These are phyloP conservation scores for Emydomyces testavorans DNA, from an alignment of 2,329 filamentous ascomycete genomes.

Conservation along the genomic window DNA sequence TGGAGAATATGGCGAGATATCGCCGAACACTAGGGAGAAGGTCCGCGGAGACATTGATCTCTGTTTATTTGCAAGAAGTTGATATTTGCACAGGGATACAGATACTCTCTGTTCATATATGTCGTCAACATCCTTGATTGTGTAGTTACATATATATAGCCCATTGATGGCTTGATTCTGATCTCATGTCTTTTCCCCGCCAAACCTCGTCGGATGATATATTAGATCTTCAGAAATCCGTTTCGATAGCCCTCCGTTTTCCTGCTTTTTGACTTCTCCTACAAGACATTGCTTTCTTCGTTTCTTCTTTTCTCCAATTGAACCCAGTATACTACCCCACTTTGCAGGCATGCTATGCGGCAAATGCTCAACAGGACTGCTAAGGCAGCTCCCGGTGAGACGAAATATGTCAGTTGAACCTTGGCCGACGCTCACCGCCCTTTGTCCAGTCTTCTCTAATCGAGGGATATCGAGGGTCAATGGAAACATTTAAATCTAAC, in stretches of 20 bases:
- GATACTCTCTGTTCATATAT: too few species aligned
- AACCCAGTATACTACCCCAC: neutral
- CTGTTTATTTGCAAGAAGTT: too few species aligned
- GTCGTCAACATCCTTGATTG: too few species aligned
- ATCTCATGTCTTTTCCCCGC: neutral
- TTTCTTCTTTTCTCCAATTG: neutral
- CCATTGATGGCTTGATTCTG: neutral
- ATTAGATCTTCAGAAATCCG: neutral
- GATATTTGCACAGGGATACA: too few species aligned
- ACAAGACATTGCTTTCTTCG: neutral
- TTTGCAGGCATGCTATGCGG: neutral
- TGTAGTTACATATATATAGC: too few species aligned
- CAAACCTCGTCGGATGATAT: neutral
- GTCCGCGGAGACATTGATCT: constrained; percentile 5
- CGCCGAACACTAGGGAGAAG: neutral
- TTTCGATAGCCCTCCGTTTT: neutral
- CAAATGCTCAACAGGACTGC: constrained; percentile 3
- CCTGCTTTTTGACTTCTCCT: neutral
- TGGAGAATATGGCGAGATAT: neutral
- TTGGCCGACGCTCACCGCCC: neutral
- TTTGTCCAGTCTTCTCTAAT: neutral
- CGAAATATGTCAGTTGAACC: constrained; percentile 3
- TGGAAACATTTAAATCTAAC: neutral
- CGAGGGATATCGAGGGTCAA: neutral
- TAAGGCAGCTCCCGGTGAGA: constrained; percentile 3